Percentiles rank a stretch among this genome's conserved stretches.
These are phyloP conservation scores for Byssochlamys sp. DNA, from an alignment of 2,329 filamentous ascomycete species.

Conservation along the genomic window DNA sequence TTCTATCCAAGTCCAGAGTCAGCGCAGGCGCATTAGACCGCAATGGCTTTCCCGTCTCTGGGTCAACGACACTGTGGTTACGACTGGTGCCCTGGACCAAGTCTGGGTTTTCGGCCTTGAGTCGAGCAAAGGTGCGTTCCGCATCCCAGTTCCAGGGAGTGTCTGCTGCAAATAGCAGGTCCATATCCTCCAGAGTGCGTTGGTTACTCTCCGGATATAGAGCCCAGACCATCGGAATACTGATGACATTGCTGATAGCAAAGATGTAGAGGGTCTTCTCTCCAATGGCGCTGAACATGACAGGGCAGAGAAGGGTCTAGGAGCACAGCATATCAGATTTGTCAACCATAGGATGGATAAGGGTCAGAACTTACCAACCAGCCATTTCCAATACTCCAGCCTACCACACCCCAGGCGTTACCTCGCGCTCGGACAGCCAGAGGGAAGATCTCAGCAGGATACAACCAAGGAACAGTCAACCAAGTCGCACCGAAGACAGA, in stretches of 20 bases:
- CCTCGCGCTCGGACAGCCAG: slow-evolving; percentile 56
- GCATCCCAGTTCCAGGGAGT: slow-evolving; percentile 64
- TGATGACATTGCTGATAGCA: slow-evolving; percentile 55
- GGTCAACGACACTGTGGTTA: slow-evolving; percentile 24
- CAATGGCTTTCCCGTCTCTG: slow-evolving; percentile 19
- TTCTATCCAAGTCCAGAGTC: not conserved
- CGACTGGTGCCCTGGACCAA: slow-evolving; percentile 30
- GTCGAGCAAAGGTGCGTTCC: slow-evolving; percentile 52
- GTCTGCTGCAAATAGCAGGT: slow-evolving; percentile 59
- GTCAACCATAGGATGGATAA: slow-evolving; percentile 13
- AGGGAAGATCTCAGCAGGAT: slow-evolving; percentile 60
- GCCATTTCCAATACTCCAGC: slow-evolving; percentile 67
- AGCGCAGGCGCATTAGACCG: slow-evolving; percentile 1
- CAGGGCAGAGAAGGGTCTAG: slow-evolving; percentile 43
- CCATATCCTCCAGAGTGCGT: slow-evolving; percentile 65
- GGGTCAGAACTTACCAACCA: slow-evolving; percentile 41
- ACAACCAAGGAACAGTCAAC: slow-evolving; percentile 51
- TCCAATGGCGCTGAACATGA: slow-evolving; percentile 55
- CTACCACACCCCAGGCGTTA: slow-evolving; percentile 62
- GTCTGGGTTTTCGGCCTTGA: slow-evolving; percentile 53
- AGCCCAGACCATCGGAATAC: slow-evolving; percentile 62
- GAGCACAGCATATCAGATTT: slow-evolving; percentile 6
- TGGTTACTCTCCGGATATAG: slow-evolving; percentile 66
- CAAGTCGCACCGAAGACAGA: slow-evolving; percentile 56
- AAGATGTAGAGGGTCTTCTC: slow-evolving; percentile 69